Base-by-base conservation (phyloP, 805 yeast species). In the Starmerella bombi region DNA sequence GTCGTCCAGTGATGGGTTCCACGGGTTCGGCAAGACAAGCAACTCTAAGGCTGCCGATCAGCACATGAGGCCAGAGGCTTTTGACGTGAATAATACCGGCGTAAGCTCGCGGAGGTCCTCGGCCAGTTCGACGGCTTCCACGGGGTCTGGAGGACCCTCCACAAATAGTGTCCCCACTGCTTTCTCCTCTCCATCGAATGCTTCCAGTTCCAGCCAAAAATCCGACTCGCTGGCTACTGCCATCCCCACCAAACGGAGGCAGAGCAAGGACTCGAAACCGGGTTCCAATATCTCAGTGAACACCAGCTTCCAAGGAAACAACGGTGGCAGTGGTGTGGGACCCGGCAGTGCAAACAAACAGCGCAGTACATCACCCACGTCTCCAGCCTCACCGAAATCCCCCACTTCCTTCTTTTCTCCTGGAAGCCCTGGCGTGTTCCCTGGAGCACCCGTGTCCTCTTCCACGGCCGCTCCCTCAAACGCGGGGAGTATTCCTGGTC, bases 41-140 rank as follows among this genome's bases (percentile, higher is more conserved):
- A 37, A 37, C 35, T 31, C 43, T 17, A 34, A 27, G 38, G 21
- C 21, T 14, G 28, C 43, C 15, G 46, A 46, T 31, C 41, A 41
- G 32, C 49, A 47, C 37, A 53, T 53, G 32, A 50, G 57, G n/a
- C 54, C 55, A 9, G 57, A 53, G 46, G 57, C 57, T 7, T 48
- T 53, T 32, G 57, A 53, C 27, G 37, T 45, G 42, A 44, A 37
- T 39, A 53, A 51, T 40, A 44, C 57, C 20, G 55, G 55, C 36
- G 56, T 53, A 16, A 41, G 55, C 21, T 48, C 54, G 32, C 49
- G 57, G 17, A 46, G 53, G 15, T 19, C 46, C 22, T 8, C 12
- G 27, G 27, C 27, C 27, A 23, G 10, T 23, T 23, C 27, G 10
- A 23, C 27, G 10, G 7, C 27, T 7, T 23, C 12, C 12, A 12